Evolutionary conservation across 2,329 filamentous ascomycete species (phyloP).

Genomic region (Phyllosticta paracitricarpa): DNA sequence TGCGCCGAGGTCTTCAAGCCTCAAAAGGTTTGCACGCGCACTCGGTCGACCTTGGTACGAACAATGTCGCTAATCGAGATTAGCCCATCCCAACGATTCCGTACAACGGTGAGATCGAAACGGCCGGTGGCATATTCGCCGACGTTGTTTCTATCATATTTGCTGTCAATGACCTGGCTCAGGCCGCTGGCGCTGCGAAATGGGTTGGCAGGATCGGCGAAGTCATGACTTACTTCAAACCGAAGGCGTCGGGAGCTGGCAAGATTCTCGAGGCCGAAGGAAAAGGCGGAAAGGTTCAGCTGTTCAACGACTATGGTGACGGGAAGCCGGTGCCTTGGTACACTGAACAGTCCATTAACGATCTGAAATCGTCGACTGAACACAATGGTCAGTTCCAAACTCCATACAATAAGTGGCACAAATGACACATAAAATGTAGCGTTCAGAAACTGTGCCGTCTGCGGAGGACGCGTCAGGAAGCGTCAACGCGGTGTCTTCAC

Average conservation of each 20-base stretch:
- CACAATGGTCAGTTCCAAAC: background rate
- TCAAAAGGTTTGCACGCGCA: background rate
- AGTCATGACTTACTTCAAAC: background rate
- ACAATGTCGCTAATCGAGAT: background rate
- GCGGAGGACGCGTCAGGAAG: background rate
- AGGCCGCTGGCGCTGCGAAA: background rate
- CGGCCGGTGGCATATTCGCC: background rate
- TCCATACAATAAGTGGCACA: background rate
- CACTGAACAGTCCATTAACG: background rate
- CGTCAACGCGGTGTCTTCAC: background rate
- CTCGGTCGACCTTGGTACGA: background rate
- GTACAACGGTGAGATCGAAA: background rate
- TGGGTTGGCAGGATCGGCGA: background rate
- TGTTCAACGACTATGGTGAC: background rate
- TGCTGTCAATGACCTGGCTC: background rate
- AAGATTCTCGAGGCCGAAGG: background rate
- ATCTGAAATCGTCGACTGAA: background rate
- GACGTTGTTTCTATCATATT: background rate
- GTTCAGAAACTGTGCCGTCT: background rate
- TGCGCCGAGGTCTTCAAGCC: background rate
- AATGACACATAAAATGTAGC: background rate
- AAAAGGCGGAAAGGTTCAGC: background rate
- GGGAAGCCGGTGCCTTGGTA: background rate
- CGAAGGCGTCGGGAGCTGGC: too few species aligned
- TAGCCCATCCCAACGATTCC: background rate